These are phyloP conservation scores for Penstemon barbatus DNA, from an alignment of 257 asterid species.

Conservation along the genomic window DNA sequence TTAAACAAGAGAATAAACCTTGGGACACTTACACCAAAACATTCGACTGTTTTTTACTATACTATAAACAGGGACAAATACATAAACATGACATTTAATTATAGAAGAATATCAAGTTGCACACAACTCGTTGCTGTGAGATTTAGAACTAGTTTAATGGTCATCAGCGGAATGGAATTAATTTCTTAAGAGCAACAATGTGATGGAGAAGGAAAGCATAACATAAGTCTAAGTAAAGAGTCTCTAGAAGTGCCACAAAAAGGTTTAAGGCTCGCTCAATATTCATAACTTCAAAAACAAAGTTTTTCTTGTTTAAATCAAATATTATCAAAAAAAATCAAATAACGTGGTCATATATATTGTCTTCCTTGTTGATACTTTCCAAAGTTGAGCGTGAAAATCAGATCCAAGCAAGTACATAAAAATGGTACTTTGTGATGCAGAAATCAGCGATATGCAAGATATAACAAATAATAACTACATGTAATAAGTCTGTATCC, in stretches of 20 bases:
- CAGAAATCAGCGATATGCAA: constrained; percentile 14
- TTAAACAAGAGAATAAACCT: constrained; percentile 13
- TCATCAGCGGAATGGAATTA: background rate
- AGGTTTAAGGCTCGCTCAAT: constrained; percentile 12
- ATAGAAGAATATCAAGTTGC: constrained; percentile 3
- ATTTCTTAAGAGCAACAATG: constrained; percentile 7
- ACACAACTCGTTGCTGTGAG: background rate
- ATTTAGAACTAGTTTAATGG: constrained; percentile 12
- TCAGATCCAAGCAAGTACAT: constrained; percentile 16
- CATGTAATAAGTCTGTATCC: background rate
- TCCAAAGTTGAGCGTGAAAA: constrained; percentile 19
- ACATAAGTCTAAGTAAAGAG: constrained; percentile 16
- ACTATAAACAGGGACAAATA: constrained; percentile 1
- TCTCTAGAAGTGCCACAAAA: constrained; percentile 15
- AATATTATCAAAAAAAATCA: constrained; percentile 21
- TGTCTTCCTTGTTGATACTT: constrained; percentile 22
- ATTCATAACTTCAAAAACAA: constrained; percentile 12
- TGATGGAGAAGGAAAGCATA: constrained; percentile 19
- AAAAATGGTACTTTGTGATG: constrained; percentile 3
- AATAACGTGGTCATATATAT: background rate
- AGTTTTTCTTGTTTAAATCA: background rate
- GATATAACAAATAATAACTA: constrained; percentile 16
- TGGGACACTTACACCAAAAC: constrained; percentile 17
- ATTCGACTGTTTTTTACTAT: constrained; percentile 3
- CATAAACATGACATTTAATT: constrained; percentile 4